Conservation (phyloP, 108 stramenopile species). For the Fragilaria radians region DNA sequence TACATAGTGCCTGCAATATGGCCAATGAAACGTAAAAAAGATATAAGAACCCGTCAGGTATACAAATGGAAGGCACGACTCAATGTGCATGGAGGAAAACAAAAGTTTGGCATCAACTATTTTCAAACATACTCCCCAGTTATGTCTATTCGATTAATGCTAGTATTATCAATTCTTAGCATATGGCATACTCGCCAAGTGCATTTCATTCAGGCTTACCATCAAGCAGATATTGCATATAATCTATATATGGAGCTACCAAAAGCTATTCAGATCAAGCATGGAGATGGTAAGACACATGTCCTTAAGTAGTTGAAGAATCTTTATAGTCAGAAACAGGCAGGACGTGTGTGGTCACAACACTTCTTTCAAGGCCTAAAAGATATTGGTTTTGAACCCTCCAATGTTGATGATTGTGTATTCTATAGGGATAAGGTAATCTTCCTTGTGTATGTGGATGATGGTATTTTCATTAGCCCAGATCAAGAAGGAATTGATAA, state of each 20-base stretch:
- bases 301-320: conserved; percentile 11
- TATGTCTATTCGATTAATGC: neutral
- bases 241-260: conserved; percentile 36
- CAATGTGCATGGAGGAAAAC: conserved; percentile 18
- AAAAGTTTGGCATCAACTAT: conserved; percentile 18
- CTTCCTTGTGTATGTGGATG: conserved; percentile 38
- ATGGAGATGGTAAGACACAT: conserved; percentile 6
- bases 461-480: conserved; percentile 3
- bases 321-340: conserved; percentile 11
- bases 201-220: conserved; percentile 19
- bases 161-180: conserved; percentile 6
- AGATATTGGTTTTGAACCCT: conserved; percentile 13
- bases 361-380: neutral
- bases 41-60: conserved; percentile 12
- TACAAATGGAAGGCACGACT: conserved; percentile 19
- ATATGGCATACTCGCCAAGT: conserved; percentile 12
- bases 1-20: conserved; percentile 12
- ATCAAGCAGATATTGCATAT: conserved; percentile 21
- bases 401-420: conserved; percentile 33
- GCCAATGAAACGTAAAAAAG: conserved; percentile 18
- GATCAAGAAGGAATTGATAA: neutral
- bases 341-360: neutral
- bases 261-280: conserved; percentile 3
- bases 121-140: conserved; percentile 45
- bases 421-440: conserved; percentile 20